A percentile compares a stretch with the other conserved stretches of the same genome.
Evolutionary conservation across 805 yeast genomes (phyloP).

Genomic region (Yarrowia porcina): DNA sequence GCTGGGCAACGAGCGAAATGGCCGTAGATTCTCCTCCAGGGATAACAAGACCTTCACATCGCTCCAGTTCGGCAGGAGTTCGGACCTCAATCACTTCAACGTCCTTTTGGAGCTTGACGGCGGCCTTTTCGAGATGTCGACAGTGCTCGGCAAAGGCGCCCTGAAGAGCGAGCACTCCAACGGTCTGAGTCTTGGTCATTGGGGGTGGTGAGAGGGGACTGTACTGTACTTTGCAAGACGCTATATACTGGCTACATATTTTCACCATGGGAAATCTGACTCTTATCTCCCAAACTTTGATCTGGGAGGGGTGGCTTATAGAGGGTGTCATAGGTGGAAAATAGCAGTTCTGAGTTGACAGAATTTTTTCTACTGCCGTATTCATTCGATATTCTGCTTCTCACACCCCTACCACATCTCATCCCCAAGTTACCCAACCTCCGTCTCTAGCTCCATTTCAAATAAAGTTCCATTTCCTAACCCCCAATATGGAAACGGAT

Average conservation of each 20-base stretch:
- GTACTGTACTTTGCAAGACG: no score
- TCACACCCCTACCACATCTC: no score
- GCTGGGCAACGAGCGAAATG: conserved; percentile 66
- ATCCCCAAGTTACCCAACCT: background rate
- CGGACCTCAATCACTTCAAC: conserved; percentile 49
- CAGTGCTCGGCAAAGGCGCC: conserved; percentile 77
- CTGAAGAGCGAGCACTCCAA: conserved; percentile 75
- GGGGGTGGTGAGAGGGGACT: background rate
- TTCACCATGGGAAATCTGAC: background rate
- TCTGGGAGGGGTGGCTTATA: background rate
- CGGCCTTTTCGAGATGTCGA: conserved; percentile 46
- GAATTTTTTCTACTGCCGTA: background rate
- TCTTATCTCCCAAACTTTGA: conserved; percentile 23
- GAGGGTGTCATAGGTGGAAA: background rate
- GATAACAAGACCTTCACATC: conserved; percentile 58
- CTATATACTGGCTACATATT: background rate
- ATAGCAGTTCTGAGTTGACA: no score
- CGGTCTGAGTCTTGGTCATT: conserved; percentile 31
- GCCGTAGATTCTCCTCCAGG: conserved; percentile 55
- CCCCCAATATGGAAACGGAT: background rate
- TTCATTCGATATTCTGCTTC: no score
- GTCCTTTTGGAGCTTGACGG: conserved; percentile 28
- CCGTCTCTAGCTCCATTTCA: background rate
- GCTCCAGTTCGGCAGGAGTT: conserved; percentile 48
- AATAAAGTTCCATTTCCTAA: background rate